These are phyloP conservation scores for Eucalyptus cladocalyx DNA, from an alignment of 345 rosid genomes.

Conservation along the genomic window DNA sequence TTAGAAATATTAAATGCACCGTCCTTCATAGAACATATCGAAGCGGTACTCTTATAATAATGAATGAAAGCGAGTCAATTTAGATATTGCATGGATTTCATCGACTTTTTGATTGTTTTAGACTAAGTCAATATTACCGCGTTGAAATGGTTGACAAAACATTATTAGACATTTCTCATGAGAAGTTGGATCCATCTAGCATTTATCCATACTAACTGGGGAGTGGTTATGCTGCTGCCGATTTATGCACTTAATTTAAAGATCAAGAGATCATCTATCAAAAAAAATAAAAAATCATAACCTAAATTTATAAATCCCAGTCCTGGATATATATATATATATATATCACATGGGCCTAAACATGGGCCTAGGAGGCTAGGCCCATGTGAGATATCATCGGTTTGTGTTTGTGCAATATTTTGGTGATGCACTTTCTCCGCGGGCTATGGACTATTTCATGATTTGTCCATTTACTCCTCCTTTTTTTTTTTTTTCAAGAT, in stretches of 20 bases:
- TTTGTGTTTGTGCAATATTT: neutral
- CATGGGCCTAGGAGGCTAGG: neutral
- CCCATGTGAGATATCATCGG: neutral
- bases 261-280: neutral
- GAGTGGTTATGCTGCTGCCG: neutral
- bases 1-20: neutral
- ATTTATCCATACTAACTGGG: neutral
- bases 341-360: neutral
- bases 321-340: too few relatives aligned
- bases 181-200: neutral
- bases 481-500: fast-evolving
- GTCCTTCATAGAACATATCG: neutral
- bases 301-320: neutral
- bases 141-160: neutral
- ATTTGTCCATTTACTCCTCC: neutral
- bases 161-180: neutral
- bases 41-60: neutral
- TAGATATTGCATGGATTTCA: neutral
- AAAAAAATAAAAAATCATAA: neutral
- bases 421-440: neutral
- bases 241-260: neutral
- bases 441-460: neutral
- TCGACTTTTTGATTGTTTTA: neutral
- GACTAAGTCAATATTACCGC: fast-evolving
- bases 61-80: neutral